Conservation (phyloP, 108 stramenopile genomes). For the Stephanodiscus minutulus region DNA sequence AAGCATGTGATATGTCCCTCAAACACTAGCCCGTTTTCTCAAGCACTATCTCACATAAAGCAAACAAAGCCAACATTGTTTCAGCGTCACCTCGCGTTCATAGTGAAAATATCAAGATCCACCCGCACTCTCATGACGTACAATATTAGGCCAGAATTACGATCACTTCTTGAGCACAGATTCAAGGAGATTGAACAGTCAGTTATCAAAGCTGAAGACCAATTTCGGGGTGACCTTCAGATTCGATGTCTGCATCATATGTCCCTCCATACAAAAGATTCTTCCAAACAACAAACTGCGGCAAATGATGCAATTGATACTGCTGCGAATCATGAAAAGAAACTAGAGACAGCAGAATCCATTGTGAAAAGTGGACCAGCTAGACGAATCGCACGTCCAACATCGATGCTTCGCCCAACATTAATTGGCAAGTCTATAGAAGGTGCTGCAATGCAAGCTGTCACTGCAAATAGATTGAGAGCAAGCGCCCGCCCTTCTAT, state of each 20-base stretch:
- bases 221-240: constrained; percentile 11
- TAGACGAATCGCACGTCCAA: constrained; percentile 57
- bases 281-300: constrained; percentile 12
- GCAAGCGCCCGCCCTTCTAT: constrained; percentile 24
- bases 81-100: constrained; percentile 31
- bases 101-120: constrained; percentile 31
- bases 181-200: constrained; percentile 43
- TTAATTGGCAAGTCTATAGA: constrained; percentile 80
- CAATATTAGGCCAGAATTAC: constrained; percentile 33
- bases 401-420: constrained; percentile 69
- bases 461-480: constrained; percentile 43
- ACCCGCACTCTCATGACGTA: constrained; percentile 29
- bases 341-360: constrained; percentile 7
- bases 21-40: constrained; percentile 36
- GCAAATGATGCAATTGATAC: constrained; percentile 1
- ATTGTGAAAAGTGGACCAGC: constrained; percentile 20
- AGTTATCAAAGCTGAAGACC: constrained; percentile 21
- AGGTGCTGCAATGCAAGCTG: constrained; percentile 80
- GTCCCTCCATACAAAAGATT: constrained; percentile 15
- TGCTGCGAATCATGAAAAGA: constrained; percentile 10
- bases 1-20: constrained; percentile 20
- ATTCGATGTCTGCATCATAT: constrained; percentile 21
- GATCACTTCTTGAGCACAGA: constrained; percentile 14
- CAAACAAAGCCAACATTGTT: constrained; percentile 28
- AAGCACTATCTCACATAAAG: constrained; percentile 27